Evolutionary conservation across 768 basidiomycete species (phyloP), one percentile per base, ranked within the genome.

Genomic region (Tylopilus subfusipes): DNA sequence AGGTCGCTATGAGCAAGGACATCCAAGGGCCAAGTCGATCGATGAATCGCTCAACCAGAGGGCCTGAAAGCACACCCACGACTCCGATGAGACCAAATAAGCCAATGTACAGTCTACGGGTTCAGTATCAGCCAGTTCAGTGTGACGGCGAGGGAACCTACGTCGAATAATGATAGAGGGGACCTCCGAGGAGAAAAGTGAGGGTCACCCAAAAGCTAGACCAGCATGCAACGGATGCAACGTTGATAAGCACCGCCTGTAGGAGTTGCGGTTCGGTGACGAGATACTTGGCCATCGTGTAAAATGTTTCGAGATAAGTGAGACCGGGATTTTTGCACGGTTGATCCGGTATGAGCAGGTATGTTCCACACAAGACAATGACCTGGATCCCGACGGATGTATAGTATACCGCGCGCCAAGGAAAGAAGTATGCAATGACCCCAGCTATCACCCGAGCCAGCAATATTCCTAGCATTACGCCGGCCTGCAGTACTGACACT

Each of bases 41-140:
- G 5, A 59, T 61, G 7, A 67, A 30, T 12, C 49, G 51, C 13
- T 66, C 68, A 0, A 64, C 62, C 22, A 63, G 19, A 5, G 65
- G 62, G 0, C 66, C 68, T 7, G 31, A 55, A 13, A 61, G 36
- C 22, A 76, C 68, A 24, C 73, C 78, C 22, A 48, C 57, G 42
- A 76, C 65, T 14, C 80, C 79, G 10, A 80, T 50, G 6, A 81
- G 71, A 22, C 78, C 79, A 56, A 80, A 77, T n/a, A 81, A 62
- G 31, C 79, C 79, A 48, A 78, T 78, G 19, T 69, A 66, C 33
- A 63, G 56, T 44, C 59, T 50, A n/a, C 4, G 19, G 29, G 3
- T 13, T 36, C 12, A 16, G 8, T 49, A 42, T 64, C 27, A 58
- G 31, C n/a, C 19, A 34, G 24, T 29, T 46, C 46, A 11, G 7